A percentile compares a stretch with the other conserved stretches of the same genome.
Evolutionary conservation across 108 stramenopile genomes (phyloP).

Genomic region (Bacterosira constricta): DNA sequence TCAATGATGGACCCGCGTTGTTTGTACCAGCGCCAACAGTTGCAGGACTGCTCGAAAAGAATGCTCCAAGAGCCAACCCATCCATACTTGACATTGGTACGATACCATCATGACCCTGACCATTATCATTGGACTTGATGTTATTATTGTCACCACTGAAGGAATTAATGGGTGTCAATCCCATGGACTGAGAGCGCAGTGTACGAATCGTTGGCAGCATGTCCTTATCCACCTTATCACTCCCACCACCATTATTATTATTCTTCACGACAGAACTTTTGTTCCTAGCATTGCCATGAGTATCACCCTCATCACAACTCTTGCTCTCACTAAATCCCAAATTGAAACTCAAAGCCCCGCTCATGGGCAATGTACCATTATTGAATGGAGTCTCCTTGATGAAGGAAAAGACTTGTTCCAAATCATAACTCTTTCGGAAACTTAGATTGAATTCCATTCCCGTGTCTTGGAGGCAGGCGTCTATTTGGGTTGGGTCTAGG

Average conservation of each 20-base stretch:
- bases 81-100: conserved; percentile 23
- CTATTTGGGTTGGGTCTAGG: conserved; percentile 16
- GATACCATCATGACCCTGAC: neutral
- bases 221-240: neutral
- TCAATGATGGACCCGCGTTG: neutral
- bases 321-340: conserved; percentile 3
- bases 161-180: conserved; percentile 42
- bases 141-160: conserved; percentile 8
- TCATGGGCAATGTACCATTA: neutral
- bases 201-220: conserved; percentile 20
- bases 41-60: conserved; percentile 16
- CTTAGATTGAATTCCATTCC: conserved; percentile 23
- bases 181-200: conserved; percentile 30
- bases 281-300: neutral
- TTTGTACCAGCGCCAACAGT: neutral
- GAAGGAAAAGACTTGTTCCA: conserved; percentile 41
- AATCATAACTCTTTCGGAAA: conserved; percentile 40
- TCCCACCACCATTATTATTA: neutral
- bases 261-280: no score
- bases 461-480: conserved; percentile 22
- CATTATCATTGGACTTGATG: neutral
- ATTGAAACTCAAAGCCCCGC: neutral
- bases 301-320: neutral
- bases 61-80: conserved; percentile 26
- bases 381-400: conserved; percentile 19